Evolutionary conservation across 306 rosid genomes (phyloP).

Genomic region (Begonia fuchsioides): DNA sequence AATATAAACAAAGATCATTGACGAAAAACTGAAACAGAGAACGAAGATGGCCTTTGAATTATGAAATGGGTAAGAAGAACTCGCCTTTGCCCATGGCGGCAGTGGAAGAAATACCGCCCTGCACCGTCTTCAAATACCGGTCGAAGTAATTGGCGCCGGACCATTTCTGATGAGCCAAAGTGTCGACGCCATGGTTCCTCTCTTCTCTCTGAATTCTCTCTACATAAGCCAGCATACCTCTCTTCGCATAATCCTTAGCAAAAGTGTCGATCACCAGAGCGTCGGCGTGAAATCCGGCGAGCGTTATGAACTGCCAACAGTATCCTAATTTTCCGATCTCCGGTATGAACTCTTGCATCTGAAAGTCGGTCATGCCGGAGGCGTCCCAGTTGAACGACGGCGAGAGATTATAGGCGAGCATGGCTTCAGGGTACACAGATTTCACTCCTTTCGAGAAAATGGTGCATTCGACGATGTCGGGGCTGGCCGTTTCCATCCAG

Average conservation of each 20-base stretch:
- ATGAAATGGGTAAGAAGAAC: neutral
- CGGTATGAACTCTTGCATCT: constrained; percentile 78
- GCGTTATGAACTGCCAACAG: constrained; percentile 89
- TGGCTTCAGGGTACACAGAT: constrained; percentile 34
- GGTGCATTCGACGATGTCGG: constrained; percentile 56
- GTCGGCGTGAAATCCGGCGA: constrained; percentile 79
- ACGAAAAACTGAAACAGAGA: too few relatives aligned
- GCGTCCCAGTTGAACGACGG: constrained; percentile 99
- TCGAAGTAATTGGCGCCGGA: constrained; percentile 92
- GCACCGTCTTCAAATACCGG: constrained; percentile 83
- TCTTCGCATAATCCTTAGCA: constrained; percentile 57
- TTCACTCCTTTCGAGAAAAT: constrained; percentile 61
- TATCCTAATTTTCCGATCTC: constrained; percentile 64
- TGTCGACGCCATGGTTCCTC: constrained; percentile 79
- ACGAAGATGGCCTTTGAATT: too few relatives aligned
- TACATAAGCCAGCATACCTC: constrained; percentile 94
- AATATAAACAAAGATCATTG: neutral
- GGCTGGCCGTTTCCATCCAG: constrained; percentile 89
- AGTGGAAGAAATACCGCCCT: constrained; percentile 87
- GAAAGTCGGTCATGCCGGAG: constrained; percentile 66
- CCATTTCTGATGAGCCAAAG: constrained; percentile 98
- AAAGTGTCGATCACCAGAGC: constrained; percentile 67
- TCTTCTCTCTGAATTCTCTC: constrained; percentile 95
- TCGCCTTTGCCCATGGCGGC: constrained; percentile 98
- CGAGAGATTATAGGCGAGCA: constrained; percentile 81